A percentile compares a stretch with the other conserved stretches of the same genome.
phyloP scores from a whole-genome alignment of 805 yeast genomes.

The Myxozyma nipponensis region DNA sequence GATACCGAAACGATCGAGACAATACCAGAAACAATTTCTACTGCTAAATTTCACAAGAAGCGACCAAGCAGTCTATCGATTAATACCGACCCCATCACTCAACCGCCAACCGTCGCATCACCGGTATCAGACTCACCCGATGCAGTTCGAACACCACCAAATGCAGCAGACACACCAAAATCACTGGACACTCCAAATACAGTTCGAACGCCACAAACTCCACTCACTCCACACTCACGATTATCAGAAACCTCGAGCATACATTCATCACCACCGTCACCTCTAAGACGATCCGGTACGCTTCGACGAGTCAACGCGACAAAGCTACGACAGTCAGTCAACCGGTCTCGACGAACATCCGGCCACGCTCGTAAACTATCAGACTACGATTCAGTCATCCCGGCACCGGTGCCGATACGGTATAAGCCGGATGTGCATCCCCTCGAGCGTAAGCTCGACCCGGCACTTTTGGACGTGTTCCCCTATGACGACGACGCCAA shows the following conservation, averaged over 20 bases:
- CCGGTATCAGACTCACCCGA: background rate
- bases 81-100: too few relatives aligned
- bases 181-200: background rate
- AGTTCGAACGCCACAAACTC: background rate
- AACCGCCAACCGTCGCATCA: too few relatives aligned
- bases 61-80: background rate
- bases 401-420: conserved; percentile 20
- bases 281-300: conserved; percentile 14
- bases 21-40: background rate
- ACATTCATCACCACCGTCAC: conserved; percentile 5
- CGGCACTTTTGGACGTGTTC: conserved; percentile 19
- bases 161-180: too few relatives aligned
- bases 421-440: conserved; percentile 21
- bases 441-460: conserved; percentile 22
- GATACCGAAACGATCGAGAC: background rate
- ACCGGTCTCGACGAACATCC: background rate
- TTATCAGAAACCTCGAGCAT: background rate
- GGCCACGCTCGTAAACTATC: conserved; percentile 22
- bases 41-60: background rate
- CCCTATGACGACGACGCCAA: conserved; percentile 9
- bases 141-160: background rate
- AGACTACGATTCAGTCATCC: conserved; percentile 23
- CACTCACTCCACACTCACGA: background rate
- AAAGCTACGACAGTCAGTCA: background rate
- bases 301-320: conserved; percentile 5